Base-by-base conservation (phyloP, 495 filamentous ascomycete species). In the Talaromyces thailandensis region DNA sequence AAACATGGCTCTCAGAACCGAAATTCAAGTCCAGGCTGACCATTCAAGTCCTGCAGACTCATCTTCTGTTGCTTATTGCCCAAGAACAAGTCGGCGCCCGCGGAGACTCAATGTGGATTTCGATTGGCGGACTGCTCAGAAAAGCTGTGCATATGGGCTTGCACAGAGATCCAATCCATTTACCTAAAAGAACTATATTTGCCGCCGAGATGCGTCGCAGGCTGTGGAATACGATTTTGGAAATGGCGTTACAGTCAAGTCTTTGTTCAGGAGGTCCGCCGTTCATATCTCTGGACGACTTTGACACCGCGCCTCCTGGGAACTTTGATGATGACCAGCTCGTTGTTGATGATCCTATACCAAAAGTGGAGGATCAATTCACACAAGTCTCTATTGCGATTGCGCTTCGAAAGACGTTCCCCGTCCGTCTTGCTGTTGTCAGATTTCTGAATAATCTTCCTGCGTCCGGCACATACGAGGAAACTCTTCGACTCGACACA, bases 91-190 rank as follows among this genome's bases (percentile, higher is more conserved):
- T 76, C 37, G 73, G 71, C 2, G 70, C 85, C n/a, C 76, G 76
- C 2, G 74, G 71, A 4, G 79, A 81, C 5, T 68, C 80, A 50
- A 72, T 78, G 58, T 89, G 85, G 86, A 79, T 83, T 18, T 75
- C 80, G 1, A 76, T 78, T 4, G 86, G 86, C 0, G 65, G 75
- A 2, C 63, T 88, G 0, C 45, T 88, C 6, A 71, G 86, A 55
- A 77, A 73, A 2, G 85, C 84, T 35, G 75, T 88, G 56, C 75
- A 76, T 52, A 84, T 88, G 73, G 87, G 86, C 1, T 72, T 88
- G 11, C 84, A 90, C 63, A 73, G 80, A 4, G 85, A 88, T 50
- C 84, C 85, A 0, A 69, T 68, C 31, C 63, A 55, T 21, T 64
- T 60, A 35, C 50, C 64, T 7, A 35, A 67, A 26, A 58, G 72